Evolutionary conservation across 2,329 filamentous ascomycete genomes (phyloP), one percentile per base, ranked within the genome.

Genomic region (Bretziella fagacearum): DNA sequence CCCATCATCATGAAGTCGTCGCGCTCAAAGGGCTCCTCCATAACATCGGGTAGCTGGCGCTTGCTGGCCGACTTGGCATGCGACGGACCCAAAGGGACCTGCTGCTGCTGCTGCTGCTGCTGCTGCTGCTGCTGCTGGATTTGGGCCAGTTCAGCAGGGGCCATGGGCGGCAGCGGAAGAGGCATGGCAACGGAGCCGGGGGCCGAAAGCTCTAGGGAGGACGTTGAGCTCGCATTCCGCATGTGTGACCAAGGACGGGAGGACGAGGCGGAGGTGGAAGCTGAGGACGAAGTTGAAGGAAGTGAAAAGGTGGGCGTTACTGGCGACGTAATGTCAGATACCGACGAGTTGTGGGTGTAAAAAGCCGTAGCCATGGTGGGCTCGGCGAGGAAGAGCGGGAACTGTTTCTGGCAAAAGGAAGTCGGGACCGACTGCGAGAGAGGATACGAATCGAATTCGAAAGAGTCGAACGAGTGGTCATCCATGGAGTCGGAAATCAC

Each of bases 11-110:
- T 66, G 46, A 71, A 69, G 23, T 78, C 73, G 18, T 81, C 81
- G 46, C 71, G 73, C 59, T 87, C 81, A 35, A 77, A 63, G 2
- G 81, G 78, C 56, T 93, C 86, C 60, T 95, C 87, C 56, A 86
- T 74, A 17, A 95, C 81, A 56, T 91, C 83, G 13, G 84, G 81
- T 52, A 95, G 68, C 45, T 70, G 71, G 51, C 74, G 71, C 62
- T 84, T 84, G 55, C 46, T 49, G 3, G 41, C 30, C 18, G 48
- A 65, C 53, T 77, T 74, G 52, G 55, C 54, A 45, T 56, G 52
- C 64, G 63, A 46, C 10, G 46, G 48, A 20, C 47, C 49, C 32
- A 29, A 40, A 40, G 35, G 49, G 36, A 49, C 33, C 42, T 47
- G 23, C 18, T 17, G 35, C 13, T 17, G 35, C 18, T 10, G n/a